phyloP scores from a whole-genome alignment of 2,329 filamentous ascomycete species.

The Juglanconis sp. region DNA sequence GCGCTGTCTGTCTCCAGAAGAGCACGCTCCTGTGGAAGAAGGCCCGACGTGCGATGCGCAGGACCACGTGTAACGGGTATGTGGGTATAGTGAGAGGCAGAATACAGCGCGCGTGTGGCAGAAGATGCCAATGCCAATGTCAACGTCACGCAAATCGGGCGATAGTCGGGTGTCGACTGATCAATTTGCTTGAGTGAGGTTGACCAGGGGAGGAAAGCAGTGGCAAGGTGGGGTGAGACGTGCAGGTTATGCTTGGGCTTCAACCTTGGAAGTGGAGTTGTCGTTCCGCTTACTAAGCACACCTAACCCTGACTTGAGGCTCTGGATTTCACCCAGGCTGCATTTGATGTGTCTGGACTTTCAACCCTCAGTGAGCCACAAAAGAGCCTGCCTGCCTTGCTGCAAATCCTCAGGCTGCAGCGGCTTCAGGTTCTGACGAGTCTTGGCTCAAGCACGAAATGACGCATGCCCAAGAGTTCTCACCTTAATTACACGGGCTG shows the following conservation, averaged over 20 bases:
- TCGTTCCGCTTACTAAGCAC: slow-evolving; percentile 15
- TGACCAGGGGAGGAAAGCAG: not conserved
- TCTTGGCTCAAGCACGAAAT: no score
- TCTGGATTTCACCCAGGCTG: no score
- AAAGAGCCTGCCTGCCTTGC: no score
- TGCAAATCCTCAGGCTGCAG: no score
- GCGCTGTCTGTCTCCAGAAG: slow-evolving; percentile 1
- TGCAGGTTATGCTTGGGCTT: slow-evolving; percentile 13
- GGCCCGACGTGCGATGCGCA: slow-evolving; percentile 1
- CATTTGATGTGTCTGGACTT: no score
- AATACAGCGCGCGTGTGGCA: not conserved
- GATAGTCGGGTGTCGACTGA: slow-evolving; percentile 7
- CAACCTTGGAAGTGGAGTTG: not conserved
- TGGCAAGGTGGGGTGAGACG: slow-evolving; percentile 6
- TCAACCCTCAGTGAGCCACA: no score
- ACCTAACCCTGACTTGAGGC: not conserved
- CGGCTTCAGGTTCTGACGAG: no score
- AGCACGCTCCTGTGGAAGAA: slow-evolving; percentile 3
- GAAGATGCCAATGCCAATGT: not conserved
- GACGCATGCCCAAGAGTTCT: no score
- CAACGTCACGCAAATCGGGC: slow-evolving; percentile 14
- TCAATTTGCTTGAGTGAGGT: slow-evolving; percentile 8
- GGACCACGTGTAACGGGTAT: not conserved
- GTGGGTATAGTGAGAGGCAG: slow-evolving; percentile 1
- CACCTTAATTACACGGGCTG: not conserved